Evolutionary conservation across 2,329 filamentous ascomycete species (phyloP).

Genomic region (Xylariaceae sp.): DNA sequence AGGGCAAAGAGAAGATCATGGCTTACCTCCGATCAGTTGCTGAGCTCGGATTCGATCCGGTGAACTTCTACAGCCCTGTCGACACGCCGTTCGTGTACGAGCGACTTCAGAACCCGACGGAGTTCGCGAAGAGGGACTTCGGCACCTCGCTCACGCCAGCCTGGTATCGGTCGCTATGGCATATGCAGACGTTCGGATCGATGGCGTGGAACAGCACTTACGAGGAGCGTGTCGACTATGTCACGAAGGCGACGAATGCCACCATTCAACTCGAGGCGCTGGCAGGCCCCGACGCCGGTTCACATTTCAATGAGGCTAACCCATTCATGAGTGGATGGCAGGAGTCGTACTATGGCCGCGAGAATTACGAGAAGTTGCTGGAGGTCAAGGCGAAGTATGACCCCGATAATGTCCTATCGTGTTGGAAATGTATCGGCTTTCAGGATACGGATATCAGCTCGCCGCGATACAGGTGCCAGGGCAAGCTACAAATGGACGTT

Average conservation of each 20-base stretch:
- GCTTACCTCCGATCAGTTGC: slow-evolving; percentile 16
- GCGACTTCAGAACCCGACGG: slow-evolving; percentile 5
- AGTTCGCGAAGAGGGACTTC: slow-evolving; percentile 1
- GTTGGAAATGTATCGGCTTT: slow-evolving; percentile 21
- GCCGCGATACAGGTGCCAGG: slow-evolving; percentile 15
- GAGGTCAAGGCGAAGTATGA: slow-evolving; percentile 19
- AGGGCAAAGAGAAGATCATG: slow-evolving; percentile 17
- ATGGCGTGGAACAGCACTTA: slow-evolving; percentile 21
- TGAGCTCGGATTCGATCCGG: slow-evolving; percentile 18
- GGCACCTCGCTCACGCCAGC: slow-evolving; percentile 18
- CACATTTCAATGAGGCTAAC: slow-evolving; percentile 22
- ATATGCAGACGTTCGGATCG: slow-evolving; percentile 15
- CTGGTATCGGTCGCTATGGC: slow-evolving; percentile 21
- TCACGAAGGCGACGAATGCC: slow-evolving; percentile 18
- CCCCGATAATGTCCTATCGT: slow-evolving; percentile 15
- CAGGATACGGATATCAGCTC: slow-evolving; percentile 15
- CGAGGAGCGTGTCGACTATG: slow-evolving; percentile 12
- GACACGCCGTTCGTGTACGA: slow-evolving; percentile 18
- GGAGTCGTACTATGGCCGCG: slow-evolving; percentile 17
- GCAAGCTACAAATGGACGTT: slow-evolving; percentile 18
- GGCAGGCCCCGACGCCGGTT: slow-evolving; percentile 13
- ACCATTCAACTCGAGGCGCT: slow-evolving; percentile 17
- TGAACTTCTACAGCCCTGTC: slow-evolving; percentile 19
- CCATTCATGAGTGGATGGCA: slow-evolving; percentile 21
- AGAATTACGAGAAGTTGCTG: slow-evolving; percentile 18